A percentile compares a stretch with the other conserved stretches of the same genome.
Conservation (phyloP, 1,284 basidiomycete species). For the Ustilago shanxiensis region DNA sequence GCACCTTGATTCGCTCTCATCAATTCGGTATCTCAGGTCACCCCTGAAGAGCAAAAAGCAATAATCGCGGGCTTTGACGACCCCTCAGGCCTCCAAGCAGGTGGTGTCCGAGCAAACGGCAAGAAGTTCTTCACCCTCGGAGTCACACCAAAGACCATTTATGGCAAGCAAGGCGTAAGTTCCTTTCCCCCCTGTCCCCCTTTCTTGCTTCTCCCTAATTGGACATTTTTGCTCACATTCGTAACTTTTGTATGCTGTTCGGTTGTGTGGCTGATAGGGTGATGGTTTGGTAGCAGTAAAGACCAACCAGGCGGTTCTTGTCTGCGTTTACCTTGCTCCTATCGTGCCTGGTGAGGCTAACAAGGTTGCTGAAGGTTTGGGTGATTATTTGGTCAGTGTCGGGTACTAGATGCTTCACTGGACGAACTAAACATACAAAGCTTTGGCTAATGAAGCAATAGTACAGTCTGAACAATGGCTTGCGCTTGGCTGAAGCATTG, state of each 20-base stretch:
- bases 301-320: slow-evolving; percentile 88
- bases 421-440: background rate
- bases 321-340: slow-evolving; percentile 82
- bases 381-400: slow-evolving; percentile 65
- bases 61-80: slow-evolving; percentile 76
- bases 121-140: slow-evolving; percentile 84
- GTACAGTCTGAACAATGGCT: background rate
- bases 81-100: slow-evolving; percentile 71
- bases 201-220: background rate
- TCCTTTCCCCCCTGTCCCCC: background rate
- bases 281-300: slow-evolving; percentile 86
- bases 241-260: background rate
- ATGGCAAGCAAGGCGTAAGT: slow-evolving; percentile 84
- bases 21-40: slow-evolving; percentile 74
- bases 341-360: slow-evolving; percentile 79
- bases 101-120: slow-evolving; percentile 79
- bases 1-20: background rate
- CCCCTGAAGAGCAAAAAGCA: slow-evolving; percentile 80
- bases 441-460: background rate
- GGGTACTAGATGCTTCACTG: slow-evolving; percentile 51
- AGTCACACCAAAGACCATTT: slow-evolving; percentile 77
- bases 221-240: slow-evolving; percentile 10
- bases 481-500: too few relatives aligned
- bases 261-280: slow-evolving; percentile 73
- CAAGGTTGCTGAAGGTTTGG: slow-evolving; percentile 76